Evolutionary conservation across 129 eudicot genomes (phyloP).

Genomic region (Artemisia annua): DNA sequence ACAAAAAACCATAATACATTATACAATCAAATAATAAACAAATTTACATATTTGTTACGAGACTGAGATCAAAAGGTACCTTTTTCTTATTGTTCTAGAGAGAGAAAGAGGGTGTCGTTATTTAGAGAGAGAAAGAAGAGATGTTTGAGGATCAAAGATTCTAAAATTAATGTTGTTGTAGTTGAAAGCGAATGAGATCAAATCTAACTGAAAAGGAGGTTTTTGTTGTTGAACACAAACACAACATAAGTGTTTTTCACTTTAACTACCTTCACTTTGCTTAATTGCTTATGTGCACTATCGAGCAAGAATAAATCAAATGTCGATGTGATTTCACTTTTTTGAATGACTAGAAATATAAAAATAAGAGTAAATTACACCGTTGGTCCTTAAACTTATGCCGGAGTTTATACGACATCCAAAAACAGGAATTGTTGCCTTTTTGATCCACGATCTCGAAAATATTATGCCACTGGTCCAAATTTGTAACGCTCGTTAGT

Average conservation of each 20-base stretch:
- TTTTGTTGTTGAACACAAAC: constrained; percentile 32
- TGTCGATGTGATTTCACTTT: not conserved
- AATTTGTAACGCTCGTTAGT: no score
- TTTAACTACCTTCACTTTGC: not conserved
- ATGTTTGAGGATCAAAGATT: constrained; percentile 35
- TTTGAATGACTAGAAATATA: not conserved
- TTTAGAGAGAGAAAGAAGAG: constrained; percentile 21
- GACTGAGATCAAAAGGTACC: constrained; percentile 18
- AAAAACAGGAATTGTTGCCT: no score
- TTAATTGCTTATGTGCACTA: no score
- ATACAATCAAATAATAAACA: constrained; percentile 15
- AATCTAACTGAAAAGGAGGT: constrained; percentile 40
- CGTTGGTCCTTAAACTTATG: no score
- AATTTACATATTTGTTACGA: constrained; percentile 14
- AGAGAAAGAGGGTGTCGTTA: constrained; percentile 3
- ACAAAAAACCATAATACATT: not conserved
- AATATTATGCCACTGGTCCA: no score
- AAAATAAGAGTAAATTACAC: no score
- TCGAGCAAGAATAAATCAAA: no score
- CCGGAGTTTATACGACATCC: no score
- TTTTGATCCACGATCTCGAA: no score
- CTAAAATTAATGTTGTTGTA: constrained; percentile 23
- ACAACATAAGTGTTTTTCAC: constrained; percentile 7
- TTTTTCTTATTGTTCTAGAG: constrained; percentile 22
- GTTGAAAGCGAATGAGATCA: constrained; percentile 35